These are phyloP conservation scores for Tricholoma sp. DNA, from an alignment of 768 basidiomycete genomes.

Conservation along the genomic window DNA sequence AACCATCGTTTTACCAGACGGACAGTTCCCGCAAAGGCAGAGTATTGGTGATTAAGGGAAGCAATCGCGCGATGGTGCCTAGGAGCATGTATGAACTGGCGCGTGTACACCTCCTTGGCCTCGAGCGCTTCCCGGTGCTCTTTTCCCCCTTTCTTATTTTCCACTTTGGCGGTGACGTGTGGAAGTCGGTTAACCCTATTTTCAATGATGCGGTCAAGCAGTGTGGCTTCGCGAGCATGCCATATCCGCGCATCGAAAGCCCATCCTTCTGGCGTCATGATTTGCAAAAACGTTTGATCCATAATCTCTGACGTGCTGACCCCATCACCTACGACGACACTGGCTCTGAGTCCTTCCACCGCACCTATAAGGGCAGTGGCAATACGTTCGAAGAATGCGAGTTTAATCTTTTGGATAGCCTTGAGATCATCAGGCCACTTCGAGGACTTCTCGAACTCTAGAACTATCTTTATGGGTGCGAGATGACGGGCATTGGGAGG, in stretches of 20 bases:
- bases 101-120: conserved; percentile 55
- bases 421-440: conserved; percentile 93
- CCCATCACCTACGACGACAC: conserved; percentile 54
- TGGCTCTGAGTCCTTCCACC: conserved; percentile 46
- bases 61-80: conserved; percentile 82
- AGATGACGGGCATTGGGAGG: conserved; percentile 61
- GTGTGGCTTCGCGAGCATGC: conserved; percentile 78
- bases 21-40: conserved; percentile 80
- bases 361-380: conserved; percentile 57
- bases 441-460: conserved; percentile 91
- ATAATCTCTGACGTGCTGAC: conserved; percentile 46
- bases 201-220: conserved; percentile 67
- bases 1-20: conserved; percentile 93
- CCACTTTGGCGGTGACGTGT: conserved; percentile 19
- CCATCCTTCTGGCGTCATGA: conserved; percentile 80
- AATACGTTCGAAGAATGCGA: conserved; percentile 85
- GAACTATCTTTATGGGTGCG: conserved; percentile 64
- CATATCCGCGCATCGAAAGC: conserved; percentile 81
- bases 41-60: conserved; percentile 71
- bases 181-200: conserved; percentile 31
- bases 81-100: conserved; percentile 77
- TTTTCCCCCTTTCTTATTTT: conserved; percentile 33
- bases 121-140: conserved; percentile 53
- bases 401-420: conserved; percentile 91
- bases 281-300: conserved; percentile 70